Conservation (phyloP, 139 green algal species). For the Chlorella sp. region DNA sequence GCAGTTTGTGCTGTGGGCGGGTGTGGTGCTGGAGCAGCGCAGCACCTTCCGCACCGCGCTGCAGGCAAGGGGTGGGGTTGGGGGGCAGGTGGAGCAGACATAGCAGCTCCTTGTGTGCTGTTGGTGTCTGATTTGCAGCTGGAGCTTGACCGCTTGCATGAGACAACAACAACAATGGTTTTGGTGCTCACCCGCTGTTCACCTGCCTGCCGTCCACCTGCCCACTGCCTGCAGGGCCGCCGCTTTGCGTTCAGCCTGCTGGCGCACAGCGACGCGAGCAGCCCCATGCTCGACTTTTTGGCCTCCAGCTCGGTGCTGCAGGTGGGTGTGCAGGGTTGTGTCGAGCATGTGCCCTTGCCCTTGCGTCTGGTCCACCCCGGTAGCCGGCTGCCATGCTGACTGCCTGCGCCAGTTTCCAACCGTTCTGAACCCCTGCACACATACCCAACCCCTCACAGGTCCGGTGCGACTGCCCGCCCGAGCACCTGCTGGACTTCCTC, state of each 20-base stretch:
- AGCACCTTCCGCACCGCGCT: constrained; percentile 39
- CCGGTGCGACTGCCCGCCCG: constrained; percentile 81
- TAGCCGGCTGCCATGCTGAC: not conserved
- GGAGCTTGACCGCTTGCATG: too few relatives aligned
- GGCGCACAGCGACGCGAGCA: constrained; percentile 77
- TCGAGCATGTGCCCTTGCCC: too few relatives aligned
- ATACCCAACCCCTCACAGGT: constrained; percentile 68
- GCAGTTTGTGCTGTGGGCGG: constrained; percentile 92
- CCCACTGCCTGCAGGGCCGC: constrained; percentile 40
- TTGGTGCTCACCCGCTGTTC: too few relatives aligned
- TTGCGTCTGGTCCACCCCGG: too few relatives aligned
- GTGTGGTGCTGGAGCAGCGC: constrained; percentile 76
- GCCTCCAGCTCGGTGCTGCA: constrained; percentile 82
- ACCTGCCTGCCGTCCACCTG: too few relatives aligned
- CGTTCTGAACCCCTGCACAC: too few relatives aligned
- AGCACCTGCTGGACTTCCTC: constrained; percentile 82
- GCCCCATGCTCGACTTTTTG: constrained; percentile 81
- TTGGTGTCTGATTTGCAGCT: too few relatives aligned
- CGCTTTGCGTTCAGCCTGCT: constrained; percentile 82
- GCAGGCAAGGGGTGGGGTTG: too few relatives aligned
- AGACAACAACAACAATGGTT: too few relatives aligned
- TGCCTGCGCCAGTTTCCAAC: too few relatives aligned
- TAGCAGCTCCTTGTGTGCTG: too few relatives aligned
- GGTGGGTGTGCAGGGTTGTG: constrained; percentile 4
- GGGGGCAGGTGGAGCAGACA: too few relatives aligned